phyloP scores from a whole-genome alignment of 768 basidiomycete genomes.

The Phanerodontia chrysosporium region DNA sequence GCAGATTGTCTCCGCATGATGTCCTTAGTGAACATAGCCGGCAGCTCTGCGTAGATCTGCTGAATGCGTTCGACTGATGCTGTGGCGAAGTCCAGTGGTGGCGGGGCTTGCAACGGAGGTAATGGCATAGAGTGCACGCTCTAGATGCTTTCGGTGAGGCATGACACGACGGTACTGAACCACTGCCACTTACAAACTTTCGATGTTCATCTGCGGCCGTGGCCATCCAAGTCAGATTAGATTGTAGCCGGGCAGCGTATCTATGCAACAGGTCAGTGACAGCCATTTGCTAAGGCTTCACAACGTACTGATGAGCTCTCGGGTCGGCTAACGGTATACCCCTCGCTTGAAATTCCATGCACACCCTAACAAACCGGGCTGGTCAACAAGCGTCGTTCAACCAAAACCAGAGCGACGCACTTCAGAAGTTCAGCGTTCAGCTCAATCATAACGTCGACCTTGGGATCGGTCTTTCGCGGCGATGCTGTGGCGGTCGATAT shows the following conservation, averaged over 20 bases:
- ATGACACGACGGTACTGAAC: constrained; percentile 8
- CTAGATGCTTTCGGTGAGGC: constrained; percentile 26
- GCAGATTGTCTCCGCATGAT: constrained; percentile 25
- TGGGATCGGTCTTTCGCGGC: constrained; percentile 32
- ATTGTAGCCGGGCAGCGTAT: constrained; percentile 57
- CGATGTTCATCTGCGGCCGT: constrained; percentile 47
- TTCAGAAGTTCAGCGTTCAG: constrained; percentile 67
- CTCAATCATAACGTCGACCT: constrained; percentile 58
- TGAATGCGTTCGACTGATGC: constrained; percentile 55
- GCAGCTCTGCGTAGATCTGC: constrained; percentile 59
- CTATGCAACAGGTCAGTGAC: constrained; percentile 31
- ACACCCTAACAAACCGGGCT: constrained; percentile 39
- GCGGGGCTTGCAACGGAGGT: constrained; percentile 55
- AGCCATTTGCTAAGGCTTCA: not conserved
- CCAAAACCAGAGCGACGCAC: constrained; percentile 33
- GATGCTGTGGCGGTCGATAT: not conserved
- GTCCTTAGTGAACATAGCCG: constrained; percentile 54
- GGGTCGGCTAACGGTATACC: constrained; percentile 43
- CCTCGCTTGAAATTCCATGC: constrained; percentile 56
- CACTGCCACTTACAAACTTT: constrained; percentile 1
- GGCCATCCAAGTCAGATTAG: constrained; percentile 69
- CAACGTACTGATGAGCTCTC: constrained; percentile 54
- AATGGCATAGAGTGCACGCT: constrained; percentile 31
- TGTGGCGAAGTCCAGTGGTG: constrained; percentile 41
- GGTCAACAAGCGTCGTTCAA: not conserved